These are phyloP conservation scores for Flaveria robusta DNA, from an alignment of 129 eudicot genomes.

Conservation along the genomic window DNA sequence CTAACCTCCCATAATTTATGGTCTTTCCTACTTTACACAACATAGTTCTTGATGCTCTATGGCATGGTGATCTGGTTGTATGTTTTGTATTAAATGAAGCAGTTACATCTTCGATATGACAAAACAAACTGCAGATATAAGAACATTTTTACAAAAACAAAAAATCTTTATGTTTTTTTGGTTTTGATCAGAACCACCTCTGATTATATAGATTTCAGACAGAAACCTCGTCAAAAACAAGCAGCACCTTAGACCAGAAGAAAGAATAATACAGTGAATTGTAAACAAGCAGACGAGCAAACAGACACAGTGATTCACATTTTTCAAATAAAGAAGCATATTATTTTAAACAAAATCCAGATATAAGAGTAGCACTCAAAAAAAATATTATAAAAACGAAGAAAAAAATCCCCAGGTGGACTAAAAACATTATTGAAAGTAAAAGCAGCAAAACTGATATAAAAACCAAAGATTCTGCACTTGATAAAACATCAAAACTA, in stretches of 20 bases:
- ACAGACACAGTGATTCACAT: neutral
- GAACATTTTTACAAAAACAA: neutral
- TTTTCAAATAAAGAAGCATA: neutral
- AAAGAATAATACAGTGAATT: neutral
- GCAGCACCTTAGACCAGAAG: neutral
- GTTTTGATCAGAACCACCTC: neutral
- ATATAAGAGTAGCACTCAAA: neutral
- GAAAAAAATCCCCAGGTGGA: neutral
- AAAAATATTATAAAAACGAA: neutral
- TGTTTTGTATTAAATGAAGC: neutral
- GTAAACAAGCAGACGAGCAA: neutral
- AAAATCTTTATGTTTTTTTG: no score
- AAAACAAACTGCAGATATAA: neutral
- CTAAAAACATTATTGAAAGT: neutral
- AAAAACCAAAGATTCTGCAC: neutral
- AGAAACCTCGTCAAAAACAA: neutral
- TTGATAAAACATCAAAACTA: constrained; percentile 2
- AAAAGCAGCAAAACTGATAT: neutral
- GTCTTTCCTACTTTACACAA: neutral
- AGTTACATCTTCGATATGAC: neutral
- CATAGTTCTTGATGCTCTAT: no score
- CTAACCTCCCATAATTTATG: no score
- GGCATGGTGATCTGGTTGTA: no score
- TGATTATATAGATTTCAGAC: neutral
- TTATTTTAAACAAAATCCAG: no score